These are phyloP conservation scores for Candida nitratophila DNA, from an alignment of 805 yeast species.

Conservation along the genomic window DNA sequence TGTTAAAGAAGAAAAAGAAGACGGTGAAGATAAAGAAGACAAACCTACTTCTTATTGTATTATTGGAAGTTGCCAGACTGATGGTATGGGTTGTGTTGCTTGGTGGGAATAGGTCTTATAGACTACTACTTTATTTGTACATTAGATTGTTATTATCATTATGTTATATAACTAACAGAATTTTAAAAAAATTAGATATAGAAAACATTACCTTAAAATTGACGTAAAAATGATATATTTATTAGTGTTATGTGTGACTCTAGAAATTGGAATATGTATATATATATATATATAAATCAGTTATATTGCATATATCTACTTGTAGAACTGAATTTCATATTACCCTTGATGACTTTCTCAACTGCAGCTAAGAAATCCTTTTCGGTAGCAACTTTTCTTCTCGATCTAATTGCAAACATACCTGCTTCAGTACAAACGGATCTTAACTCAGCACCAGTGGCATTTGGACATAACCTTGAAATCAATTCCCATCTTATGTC, in stretches of 20 bases:
- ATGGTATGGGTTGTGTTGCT: conserved; percentile 92
- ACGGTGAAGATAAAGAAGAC: conserved; percentile 26
- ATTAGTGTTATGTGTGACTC: no score
- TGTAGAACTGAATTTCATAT: conserved; percentile 94
- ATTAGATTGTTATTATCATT: not conserved
- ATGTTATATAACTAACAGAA: not conserved
- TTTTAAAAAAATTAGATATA: no score
- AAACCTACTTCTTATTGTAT: conserved; percentile 71
- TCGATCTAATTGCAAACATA: conserved; percentile 97
- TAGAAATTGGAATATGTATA: no score
- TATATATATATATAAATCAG: conserved; percentile 23
- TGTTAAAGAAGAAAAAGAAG: conserved; percentile 15
- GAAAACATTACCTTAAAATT: no score
- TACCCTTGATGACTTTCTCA: conserved; percentile 97
- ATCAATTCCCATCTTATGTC: conserved; percentile 98
- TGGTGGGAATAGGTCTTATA: conserved; percentile 94
- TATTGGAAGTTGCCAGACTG: conserved; percentile 86
- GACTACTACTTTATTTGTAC: not conserved
- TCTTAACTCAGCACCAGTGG: conserved; percentile 97
- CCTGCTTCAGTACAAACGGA: conserved; percentile 99
- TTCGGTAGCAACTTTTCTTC: conserved; percentile 97
- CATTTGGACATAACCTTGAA: conserved; percentile 94
- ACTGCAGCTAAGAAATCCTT: conserved; percentile 97
- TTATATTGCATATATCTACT: conserved; percentile 98
- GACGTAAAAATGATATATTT: no score